phyloP scores from a whole-genome alignment of 306 rosid genomes.

The Gynostemma pentaphyllum region DNA sequence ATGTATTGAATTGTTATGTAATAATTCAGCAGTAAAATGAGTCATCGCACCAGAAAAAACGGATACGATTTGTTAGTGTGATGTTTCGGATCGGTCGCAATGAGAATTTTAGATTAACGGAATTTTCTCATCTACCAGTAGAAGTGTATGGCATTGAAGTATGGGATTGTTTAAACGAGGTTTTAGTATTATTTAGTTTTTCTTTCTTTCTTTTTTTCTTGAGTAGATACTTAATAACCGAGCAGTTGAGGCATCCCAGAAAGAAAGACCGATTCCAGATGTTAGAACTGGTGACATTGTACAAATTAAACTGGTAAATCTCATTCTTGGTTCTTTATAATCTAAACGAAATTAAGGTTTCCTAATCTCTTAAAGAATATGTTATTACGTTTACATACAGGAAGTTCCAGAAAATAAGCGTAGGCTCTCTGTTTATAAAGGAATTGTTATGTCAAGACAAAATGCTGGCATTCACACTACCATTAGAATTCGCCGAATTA shows the following conservation, averaged over 20 bases:
- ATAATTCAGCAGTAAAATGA: too few relatives aligned
- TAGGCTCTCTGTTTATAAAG: conserved; percentile 75
- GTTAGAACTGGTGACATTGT: conserved; percentile 83
- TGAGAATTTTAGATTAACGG: neutral
- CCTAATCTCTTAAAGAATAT: neutral
- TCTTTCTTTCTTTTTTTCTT: conserved; percentile 15
- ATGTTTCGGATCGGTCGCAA: too few relatives aligned
- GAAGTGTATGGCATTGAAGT: neutral
- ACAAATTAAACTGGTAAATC: conserved; percentile 72
- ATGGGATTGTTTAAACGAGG: neutral
- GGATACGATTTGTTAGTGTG: too few relatives aligned
- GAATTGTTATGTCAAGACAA: conserved; percentile 85
- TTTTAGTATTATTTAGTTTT: neutral
- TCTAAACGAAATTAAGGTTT: neutral
- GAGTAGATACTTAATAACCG: conserved; percentile 62
- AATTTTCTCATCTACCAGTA: neutral
- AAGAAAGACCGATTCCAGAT: conserved; percentile 64
- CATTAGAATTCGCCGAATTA: conserved; percentile 74
- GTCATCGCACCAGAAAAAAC: too few relatives aligned
- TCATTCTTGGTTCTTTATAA: neutral
- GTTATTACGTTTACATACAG: conserved; percentile 29
- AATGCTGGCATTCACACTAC: conserved; percentile 97
- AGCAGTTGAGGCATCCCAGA: conserved; percentile 74
- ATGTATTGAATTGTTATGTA: too few relatives aligned
- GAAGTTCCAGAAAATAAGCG: conserved; percentile 94